Evolutionary conservation across 805 yeast species (phyloP).

Genomic region (Metschnikowia henanensis): DNA sequence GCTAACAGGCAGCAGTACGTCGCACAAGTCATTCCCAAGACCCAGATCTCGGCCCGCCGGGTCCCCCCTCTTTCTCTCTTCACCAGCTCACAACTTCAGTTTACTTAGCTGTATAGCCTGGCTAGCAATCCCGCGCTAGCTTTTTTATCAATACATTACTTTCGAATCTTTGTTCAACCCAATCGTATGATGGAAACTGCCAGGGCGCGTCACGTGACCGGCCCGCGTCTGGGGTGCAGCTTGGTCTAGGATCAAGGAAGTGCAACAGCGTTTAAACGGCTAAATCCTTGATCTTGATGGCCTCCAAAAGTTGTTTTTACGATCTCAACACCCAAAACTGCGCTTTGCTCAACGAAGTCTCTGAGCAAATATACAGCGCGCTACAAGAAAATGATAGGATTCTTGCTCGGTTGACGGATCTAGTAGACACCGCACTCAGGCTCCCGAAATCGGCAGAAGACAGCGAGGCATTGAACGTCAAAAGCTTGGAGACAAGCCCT

Average conservation of each 20-base stretch:
- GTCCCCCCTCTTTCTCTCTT: not conserved
- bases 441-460: too few species aligned
- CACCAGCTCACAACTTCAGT: not conserved
- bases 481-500: too few species aligned
- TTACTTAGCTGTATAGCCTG: slow-evolving; percentile 6
- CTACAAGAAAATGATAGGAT: slow-evolving; percentile 26
- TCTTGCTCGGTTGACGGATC: slow-evolving; percentile 21
- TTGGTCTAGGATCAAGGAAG: too few species aligned
- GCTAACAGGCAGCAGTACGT: not conserved
- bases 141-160: too few species aligned
- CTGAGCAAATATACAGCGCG: slow-evolving; percentile 20
- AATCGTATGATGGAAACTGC: not conserved
- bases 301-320: slow-evolving; percentile 11
- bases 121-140: too few species aligned
- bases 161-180: too few species aligned
- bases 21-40: not conserved
- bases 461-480: too few species aligned
- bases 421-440: slow-evolving; percentile 24
- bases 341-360: slow-evolving; percentile 27
- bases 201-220: too few species aligned
- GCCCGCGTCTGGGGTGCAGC: too few species aligned
- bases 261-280: too few species aligned
- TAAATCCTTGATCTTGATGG: not conserved
- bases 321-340: slow-evolving; percentile 33
- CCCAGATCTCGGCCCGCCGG: too few species aligned